Percentiles rank a stretch among this genome's conserved stretches.
Evolutionary conservation across 202 grass and related monocot species (phyloP).

Genomic region (Alloteropsis angusta): DNA sequence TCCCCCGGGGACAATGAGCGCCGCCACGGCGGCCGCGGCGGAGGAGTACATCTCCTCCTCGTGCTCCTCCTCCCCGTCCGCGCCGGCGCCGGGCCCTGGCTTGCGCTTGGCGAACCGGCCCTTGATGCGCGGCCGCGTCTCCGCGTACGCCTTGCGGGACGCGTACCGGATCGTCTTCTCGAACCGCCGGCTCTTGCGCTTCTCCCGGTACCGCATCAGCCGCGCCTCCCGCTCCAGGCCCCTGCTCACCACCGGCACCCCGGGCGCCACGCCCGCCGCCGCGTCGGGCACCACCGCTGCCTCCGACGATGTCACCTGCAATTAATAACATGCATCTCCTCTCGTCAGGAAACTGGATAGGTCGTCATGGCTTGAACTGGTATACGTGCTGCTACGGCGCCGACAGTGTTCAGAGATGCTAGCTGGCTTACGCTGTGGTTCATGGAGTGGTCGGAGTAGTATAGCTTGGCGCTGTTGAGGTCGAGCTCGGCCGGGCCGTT

Average conservation of each 20-base stretch:
- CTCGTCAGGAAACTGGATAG: too few relatives aligned
- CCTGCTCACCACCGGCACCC: conserved; percentile 8
- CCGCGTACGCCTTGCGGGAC: conserved; percentile 83
- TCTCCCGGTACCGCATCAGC: conserved; percentile 83
- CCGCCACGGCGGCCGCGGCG: conserved; percentile 32
- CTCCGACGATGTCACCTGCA: conserved; percentile 65
- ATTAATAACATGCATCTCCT: too few relatives aligned
- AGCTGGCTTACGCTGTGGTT: conserved; percentile 43
- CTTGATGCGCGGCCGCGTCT: conserved; percentile 71
- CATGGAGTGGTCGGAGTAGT: conserved; percentile 31
- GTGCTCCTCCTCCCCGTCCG: conserved; percentile 15
- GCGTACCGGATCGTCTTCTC: conserved; percentile 81
- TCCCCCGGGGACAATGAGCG: conserved; percentile 44
- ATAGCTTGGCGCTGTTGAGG: conserved; percentile 11
- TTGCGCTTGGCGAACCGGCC: conserved; percentile 72
- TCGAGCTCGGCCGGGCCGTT: conserved; percentile 22
- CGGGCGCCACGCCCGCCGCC: neutral
- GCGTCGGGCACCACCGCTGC: conserved; percentile 57
- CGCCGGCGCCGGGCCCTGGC: too few relatives aligned
- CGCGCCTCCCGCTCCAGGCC: conserved; percentile 54
- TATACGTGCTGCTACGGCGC: too few relatives aligned
- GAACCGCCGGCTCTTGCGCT: conserved; percentile 76
- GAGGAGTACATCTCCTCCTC: conserved; percentile 29
- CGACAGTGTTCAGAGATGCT: too few relatives aligned
- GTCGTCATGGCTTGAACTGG: too few relatives aligned